These are phyloP conservation scores for Claviceps sp. DNA, from an alignment of 2,329 filamentous ascomycete genomes.

Conservation along the genomic window DNA sequence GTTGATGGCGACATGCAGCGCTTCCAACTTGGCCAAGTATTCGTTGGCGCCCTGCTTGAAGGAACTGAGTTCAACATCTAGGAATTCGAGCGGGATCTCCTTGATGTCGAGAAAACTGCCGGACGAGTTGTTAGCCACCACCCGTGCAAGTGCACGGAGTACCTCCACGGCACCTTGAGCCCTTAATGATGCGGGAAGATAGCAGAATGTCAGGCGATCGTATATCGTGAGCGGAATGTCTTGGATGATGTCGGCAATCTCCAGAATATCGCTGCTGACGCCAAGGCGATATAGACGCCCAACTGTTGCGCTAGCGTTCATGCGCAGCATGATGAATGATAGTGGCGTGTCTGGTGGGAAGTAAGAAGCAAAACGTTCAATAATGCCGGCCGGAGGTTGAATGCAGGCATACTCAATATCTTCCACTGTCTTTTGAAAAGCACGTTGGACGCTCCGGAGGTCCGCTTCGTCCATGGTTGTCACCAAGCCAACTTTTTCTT, in stretches of 20 bases:
- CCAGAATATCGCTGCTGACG: slow-evolving; percentile 43
- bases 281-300: slow-evolving; percentile 55
- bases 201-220: slow-evolving; percentile 65
- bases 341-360: slow-evolving; percentile 74
- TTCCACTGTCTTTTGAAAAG: slow-evolving; percentile 49
- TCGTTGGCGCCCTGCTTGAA: slow-evolving; percentile 25
- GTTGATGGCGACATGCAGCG: slow-evolving; percentile 68
- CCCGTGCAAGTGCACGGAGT: slow-evolving; percentile 50
- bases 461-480: slow-evolving; percentile 66
- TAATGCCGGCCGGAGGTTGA: slow-evolving; percentile 53
- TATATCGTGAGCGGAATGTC: slow-evolving; percentile 52
- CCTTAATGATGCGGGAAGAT: slow-evolving; percentile 51
- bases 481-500: slow-evolving; percentile 53
- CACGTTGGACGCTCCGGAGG: slow-evolving; percentile 44
- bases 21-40: slow-evolving; percentile 59
- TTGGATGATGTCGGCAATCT: slow-evolving; percentile 64
- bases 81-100: slow-evolving; percentile 55
- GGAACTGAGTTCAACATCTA: slow-evolving; percentile 47
- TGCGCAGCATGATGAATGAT: slow-evolving; percentile 63
- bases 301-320: slow-evolving; percentile 55
- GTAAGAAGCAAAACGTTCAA: slow-evolving; percentile 67
- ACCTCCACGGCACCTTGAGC: slow-evolving; percentile 34
- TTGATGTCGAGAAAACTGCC: slow-evolving; percentile 60
- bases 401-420: slow-evolving; percentile 61
- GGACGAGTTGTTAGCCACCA: slow-evolving; percentile 52